These are phyloP conservation scores for Hyphodiscus sp. DNA, from an alignment of 2,329 filamentous ascomycete genomes.

Conservation along the genomic window DNA sequence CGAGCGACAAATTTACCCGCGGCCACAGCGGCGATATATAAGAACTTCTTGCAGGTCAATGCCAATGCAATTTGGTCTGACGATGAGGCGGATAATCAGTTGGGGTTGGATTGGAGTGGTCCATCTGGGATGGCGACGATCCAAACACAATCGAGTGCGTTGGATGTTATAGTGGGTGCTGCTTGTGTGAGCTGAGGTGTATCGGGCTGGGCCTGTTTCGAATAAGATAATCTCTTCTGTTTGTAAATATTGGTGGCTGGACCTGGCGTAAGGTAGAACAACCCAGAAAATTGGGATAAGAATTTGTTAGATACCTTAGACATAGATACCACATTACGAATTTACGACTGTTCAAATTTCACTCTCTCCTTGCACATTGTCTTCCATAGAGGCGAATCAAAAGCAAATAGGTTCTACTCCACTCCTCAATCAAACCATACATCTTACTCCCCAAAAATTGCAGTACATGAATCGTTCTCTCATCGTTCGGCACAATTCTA, in stretches of 20 bases:
- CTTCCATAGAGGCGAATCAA: too few species aligned
- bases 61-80: constrained; percentile 60
- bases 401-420: too few species aligned
- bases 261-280: background rate
- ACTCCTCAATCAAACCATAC: background rate
- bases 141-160: constrained; percentile 55
- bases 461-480: constrained; percentile 2
- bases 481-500: constrained; percentile 8
- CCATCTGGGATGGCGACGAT: constrained; percentile 49
- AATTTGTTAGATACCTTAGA: background rate
- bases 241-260: background rate
- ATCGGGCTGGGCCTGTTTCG: too few species aligned
- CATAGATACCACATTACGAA: background rate
- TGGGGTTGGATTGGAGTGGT: constrained; percentile 62
- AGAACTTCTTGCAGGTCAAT: constrained; percentile 50
- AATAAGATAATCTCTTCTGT: background rate
- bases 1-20: constrained; percentile 25
- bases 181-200: constrained; percentile 16
- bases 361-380: too few species aligned
- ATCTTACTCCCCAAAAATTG: background rate
- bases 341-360: background rate
- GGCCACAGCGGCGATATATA: constrained; percentile 43
- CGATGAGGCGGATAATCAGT: constrained; percentile 43
- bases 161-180: constrained; percentile 63
- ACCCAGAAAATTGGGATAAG: background rate